Evolutionary conservation across 2,329 filamentous ascomycete genomes (phyloP).

Genomic region (Colletotrichum magnum): DNA sequence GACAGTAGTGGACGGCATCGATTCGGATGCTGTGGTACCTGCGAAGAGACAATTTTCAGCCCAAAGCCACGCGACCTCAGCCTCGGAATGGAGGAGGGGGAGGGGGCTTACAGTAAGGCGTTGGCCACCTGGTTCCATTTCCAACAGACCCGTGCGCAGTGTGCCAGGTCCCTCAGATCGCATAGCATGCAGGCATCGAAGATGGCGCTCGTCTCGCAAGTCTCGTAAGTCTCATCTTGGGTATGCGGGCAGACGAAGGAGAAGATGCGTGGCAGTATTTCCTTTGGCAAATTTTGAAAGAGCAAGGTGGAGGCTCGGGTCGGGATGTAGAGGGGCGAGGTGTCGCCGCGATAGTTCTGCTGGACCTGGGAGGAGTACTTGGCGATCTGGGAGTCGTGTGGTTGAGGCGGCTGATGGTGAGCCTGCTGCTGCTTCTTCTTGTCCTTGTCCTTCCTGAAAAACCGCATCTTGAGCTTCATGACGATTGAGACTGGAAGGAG

Average conservation of each 20-base stretch:
- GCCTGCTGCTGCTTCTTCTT: constrained; percentile 41
- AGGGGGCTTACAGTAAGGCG: constrained; percentile 71
- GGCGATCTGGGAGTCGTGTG: constrained; percentile 31
- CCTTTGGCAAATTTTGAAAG: constrained; percentile 72
- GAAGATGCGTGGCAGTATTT: constrained; percentile 85
- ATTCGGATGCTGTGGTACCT: constrained; percentile 93
- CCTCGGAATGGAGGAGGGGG: constrained; percentile 12
- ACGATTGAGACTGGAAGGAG: not conserved
- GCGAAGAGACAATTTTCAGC: constrained; percentile 40
- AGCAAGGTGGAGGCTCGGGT: constrained; percentile 57
- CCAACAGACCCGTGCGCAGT: constrained; percentile 81
- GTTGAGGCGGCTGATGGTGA: constrained; percentile 20
- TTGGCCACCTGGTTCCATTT: constrained; percentile 74
- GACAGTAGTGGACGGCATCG: constrained; percentile 94
- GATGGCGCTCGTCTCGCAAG: constrained; percentile 84
- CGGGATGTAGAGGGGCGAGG: constrained; percentile 50
- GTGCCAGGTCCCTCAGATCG: constrained; percentile 88
- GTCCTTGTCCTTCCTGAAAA: constrained; percentile 41
- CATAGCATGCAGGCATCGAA: constrained; percentile 93
- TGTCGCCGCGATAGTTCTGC: constrained; percentile 34
- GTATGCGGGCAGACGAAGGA: constrained; percentile 86
- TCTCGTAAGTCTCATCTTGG: constrained; percentile 82
- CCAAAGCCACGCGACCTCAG: constrained; percentile 12
- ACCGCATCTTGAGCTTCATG: constrained; percentile 41
- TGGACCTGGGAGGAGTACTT: constrained; percentile 39